A percentile compares a stretch with the other conserved stretches of the same genome.
These are phyloP conservation scores for Styphnolobium japonicum DNA, from an alignment of 306 rosid genomes.

Conservation along the genomic window DNA sequence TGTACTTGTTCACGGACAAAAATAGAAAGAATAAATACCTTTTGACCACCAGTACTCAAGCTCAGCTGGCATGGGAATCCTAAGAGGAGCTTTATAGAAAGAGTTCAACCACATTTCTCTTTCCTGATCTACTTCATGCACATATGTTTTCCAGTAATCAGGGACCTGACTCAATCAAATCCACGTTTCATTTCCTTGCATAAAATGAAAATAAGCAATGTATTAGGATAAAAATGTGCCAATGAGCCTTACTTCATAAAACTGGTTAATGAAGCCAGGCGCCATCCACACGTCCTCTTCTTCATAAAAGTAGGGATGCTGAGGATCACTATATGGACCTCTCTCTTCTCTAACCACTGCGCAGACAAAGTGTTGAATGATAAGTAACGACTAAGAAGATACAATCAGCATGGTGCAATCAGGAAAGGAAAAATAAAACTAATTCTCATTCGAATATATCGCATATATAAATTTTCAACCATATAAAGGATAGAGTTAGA, in stretches of 20 bases:
- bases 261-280: constrained; percentile 94
- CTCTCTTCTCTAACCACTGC: constrained; percentile 94
- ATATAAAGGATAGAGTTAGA: not conserved
- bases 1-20: not conserved
- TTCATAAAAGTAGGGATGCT: constrained; percentile 91
- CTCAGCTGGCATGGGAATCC: constrained; percentile 97
- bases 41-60: constrained; percentile 89
- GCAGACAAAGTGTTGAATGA: constrained; percentile 15
- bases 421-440: not conserved
- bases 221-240: constrained; percentile 17
- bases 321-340: constrained; percentile 90
- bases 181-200: not conserved
- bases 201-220: constrained; percentile 18
- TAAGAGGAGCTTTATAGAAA: constrained; percentile 87
- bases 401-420: not conserved
- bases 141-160: constrained; percentile 85
- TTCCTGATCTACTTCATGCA: constrained; percentile 84
- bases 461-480: not conserved
- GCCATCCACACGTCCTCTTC: constrained; percentile 98
- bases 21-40: constrained; percentile 37
- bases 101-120: constrained; percentile 98
- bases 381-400: constrained; percentile 20
- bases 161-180: constrained; percentile 66
- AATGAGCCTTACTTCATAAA: constrained; percentile 68
- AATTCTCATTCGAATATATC: not conserved